Conservation (phyloP, 2,329 filamentous ascomycete genomes). For the Trichoderma simmonsii region DNA sequence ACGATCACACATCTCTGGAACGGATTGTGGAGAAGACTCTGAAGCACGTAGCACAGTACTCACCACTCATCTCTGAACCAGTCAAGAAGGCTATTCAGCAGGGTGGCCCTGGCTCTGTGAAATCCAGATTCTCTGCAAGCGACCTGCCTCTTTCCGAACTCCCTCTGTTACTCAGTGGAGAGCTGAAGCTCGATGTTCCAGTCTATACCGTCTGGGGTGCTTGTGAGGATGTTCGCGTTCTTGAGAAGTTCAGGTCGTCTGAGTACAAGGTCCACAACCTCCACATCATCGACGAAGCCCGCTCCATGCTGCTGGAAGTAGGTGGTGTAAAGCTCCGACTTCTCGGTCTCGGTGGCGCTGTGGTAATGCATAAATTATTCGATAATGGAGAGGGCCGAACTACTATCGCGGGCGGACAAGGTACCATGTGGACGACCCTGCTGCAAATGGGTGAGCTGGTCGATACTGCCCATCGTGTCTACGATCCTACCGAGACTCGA, state of each 20-base stretch:
- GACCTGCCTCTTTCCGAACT: constrained; percentile 92
- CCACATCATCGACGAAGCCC: constrained; percentile 97
- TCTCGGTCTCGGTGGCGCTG: constrained; percentile 87
- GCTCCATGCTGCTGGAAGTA: constrained; percentile 89
- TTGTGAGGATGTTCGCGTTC: constrained; percentile 93
- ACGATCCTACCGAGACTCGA: constrained; percentile 95
- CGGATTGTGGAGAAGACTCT: constrained; percentile 98
- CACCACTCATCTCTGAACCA: constrained; percentile 80
- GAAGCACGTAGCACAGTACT: constrained; percentile 98
- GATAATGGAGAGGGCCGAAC: constrained; percentile 97
- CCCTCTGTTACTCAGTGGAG: constrained; percentile 80
- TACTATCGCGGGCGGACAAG: constrained; percentile 95
- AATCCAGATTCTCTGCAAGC: constrained; percentile 75
- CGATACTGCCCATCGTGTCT: constrained; percentile 96
- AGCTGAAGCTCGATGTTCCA: constrained; percentile 87
- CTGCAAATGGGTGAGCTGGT: constrained; percentile 98
- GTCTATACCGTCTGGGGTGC: constrained; percentile 99
- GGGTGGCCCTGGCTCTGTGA: constrained; percentile 72
- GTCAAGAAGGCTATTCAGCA: constrained; percentile 65
- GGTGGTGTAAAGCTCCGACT: constrained; percentile 94
- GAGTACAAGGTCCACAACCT: constrained; percentile 98
- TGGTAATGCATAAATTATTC: constrained; percentile 99
- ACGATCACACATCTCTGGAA: constrained; percentile 92
- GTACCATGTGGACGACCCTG: constrained; percentile 99
- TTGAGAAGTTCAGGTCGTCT: constrained; percentile 95